phyloP scores from a whole-genome alignment of 441 rosid genomes.

The Daphne laureola region DNA sequence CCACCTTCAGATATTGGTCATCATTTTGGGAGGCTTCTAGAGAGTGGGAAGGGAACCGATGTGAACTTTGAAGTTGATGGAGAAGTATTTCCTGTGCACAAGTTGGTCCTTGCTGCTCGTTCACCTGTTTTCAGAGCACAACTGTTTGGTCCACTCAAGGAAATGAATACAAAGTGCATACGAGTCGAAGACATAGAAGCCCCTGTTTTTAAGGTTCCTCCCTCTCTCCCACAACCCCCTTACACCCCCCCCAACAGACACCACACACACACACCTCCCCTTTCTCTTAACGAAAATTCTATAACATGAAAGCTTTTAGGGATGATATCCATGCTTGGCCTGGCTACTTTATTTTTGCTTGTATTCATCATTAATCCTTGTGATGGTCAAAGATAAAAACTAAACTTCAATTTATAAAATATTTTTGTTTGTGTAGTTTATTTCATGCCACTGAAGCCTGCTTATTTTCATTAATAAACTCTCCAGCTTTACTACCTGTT shows the following conservation, averaged over 20 bases:
- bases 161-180: conserved; percentile 32
- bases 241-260: no score
- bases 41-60: conserved; percentile 45
- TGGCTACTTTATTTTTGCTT: conserved; percentile 37
- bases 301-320: no score
- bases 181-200: conserved; percentile 46
- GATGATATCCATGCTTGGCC: conserved; percentile 40
- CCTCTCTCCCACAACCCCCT: conserved; percentile 3
- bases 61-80: conserved; percentile 44
- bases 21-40: conserved; percentile 41
- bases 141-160: conserved; percentile 51
- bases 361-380: conserved; percentile 6
- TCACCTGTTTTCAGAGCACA: conserved; percentile 59
- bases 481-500: no score
- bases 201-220: conserved; percentile 48
- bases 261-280: no score
- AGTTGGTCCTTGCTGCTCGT: conserved; percentile 46
- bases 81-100: conserved; percentile 41
- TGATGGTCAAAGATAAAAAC: no score
- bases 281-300: no score
- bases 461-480: no score
- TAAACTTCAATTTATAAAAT: no score
- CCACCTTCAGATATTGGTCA: conserved; percentile 40
- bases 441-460: not conserved
- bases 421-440: not conserved